Percentiles rank a stretch among this genome's conserved stretches.
Conservation (phyloP, 2,329 filamentous ascomycete species). For the Cladosporium sp. region DNA sequence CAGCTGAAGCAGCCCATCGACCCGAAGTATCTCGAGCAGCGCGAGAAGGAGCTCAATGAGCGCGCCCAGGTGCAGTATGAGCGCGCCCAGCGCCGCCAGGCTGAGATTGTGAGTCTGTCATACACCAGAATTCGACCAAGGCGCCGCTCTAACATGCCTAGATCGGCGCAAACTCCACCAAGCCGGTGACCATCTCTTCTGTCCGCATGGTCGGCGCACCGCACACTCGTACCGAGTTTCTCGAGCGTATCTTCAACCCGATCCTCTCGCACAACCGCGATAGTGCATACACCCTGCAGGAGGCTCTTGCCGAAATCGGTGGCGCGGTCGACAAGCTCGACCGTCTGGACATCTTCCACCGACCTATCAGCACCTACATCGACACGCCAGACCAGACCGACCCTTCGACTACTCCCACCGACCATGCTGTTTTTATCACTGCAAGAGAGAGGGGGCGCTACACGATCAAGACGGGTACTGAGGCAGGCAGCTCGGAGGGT, state of each 20-base stretch:
- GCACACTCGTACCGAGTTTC: conserved; percentile 78
- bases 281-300: conserved; percentile 67
- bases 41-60: conserved; percentile 57
- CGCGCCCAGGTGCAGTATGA: conserved; percentile 55
- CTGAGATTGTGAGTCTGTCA: conserved; percentile 56
- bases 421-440: conserved; percentile 75
- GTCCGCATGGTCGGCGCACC: conserved; percentile 77
- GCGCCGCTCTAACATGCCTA: conserved; percentile 31
- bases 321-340: conserved; percentile 69
- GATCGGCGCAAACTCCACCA: conserved; percentile 77
- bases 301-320: conserved; percentile 70
- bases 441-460: conserved; percentile 77
- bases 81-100: conserved; percentile 60
- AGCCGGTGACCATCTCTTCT: conserved; percentile 83
- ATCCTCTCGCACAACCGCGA: conserved; percentile 61
- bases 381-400: conserved; percentile 69
- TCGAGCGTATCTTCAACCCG: conserved; percentile 76
- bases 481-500: conserved; percentile 89
- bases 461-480: conserved; percentile 89
- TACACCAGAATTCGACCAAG: not conserved
- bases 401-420: conserved; percentile 66
- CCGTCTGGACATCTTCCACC: conserved; percentile 82
- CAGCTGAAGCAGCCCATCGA: conserved; percentile 56
- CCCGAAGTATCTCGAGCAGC: conserved; percentile 55
- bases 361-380: conserved; percentile 76